Conservation (phyloP, 139 green algal species). For the Micractinium conductrix region DNA sequence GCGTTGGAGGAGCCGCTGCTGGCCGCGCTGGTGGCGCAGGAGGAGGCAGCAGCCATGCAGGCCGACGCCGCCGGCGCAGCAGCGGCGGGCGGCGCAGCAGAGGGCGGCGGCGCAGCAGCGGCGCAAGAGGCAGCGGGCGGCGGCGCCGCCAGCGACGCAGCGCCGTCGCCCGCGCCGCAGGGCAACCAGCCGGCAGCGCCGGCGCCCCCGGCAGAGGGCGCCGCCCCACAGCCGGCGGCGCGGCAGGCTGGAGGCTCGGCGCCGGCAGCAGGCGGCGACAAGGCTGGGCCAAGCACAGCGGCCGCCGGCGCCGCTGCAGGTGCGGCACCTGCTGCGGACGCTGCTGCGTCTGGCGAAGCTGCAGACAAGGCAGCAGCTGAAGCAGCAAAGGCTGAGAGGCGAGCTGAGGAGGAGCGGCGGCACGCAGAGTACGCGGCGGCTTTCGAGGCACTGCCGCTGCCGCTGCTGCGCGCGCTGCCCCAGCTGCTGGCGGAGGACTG, state of each 20-base stretch:
- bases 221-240: not conserved
- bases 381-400: not conserved
- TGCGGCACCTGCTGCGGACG: not conserved
- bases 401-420: constrained; percentile 28
- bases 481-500: constrained; percentile 22
- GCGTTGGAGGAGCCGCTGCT: too few relatives aligned
- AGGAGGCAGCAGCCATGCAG: constrained; percentile 25
- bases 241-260: not conserved
- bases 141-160: not conserved
- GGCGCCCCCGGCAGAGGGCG: not conserved
- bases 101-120: not conserved
- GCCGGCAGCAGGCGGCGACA: not conserved
- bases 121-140: not conserved
- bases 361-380: not conserved
- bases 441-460: constrained; percentile 35
- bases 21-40: not conserved
- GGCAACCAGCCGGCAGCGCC: too few relatives aligned
- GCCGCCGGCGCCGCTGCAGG: not conserved
- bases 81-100: not conserved
- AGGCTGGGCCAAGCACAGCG: not conserved
- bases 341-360: not conserved
- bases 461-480: constrained; percentile 43
- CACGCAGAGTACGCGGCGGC: constrained; percentile 11
- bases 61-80: constrained; percentile 7
- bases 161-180: not conserved